Conservation (phyloP, 2,329 filamentous ascomycete species). For the Magnaporthiopsis incrustans region DNA sequence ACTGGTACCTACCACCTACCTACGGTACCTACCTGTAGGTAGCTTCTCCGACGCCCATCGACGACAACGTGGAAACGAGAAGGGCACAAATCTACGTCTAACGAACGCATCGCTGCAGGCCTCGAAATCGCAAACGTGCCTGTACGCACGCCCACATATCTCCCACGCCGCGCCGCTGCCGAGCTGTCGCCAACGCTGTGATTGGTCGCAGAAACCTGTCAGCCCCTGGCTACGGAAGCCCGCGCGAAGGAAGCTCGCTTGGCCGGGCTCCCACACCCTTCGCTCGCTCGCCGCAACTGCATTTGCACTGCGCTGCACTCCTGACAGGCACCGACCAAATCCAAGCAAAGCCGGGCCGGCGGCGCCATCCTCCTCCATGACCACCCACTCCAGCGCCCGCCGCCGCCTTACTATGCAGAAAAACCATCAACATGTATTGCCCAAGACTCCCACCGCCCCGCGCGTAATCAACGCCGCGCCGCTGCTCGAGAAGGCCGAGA, state of each 20-base stretch:
- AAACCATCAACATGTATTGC: slow-evolving; percentile 3
- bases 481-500: slow-evolving; percentile 45
- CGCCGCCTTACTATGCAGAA: slow-evolving; percentile 35
- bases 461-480: slow-evolving; percentile 47
- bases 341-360: background rate
- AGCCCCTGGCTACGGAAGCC: background rate
- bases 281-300: background rate
- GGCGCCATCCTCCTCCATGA: slow-evolving; percentile 28
- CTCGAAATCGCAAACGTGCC: background rate
- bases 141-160: background rate
- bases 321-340: background rate
- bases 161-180: background rate
- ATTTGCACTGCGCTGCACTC: background rate
- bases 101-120: background rate
- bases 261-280: background rate
- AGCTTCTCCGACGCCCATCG: background rate
- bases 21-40: no score
- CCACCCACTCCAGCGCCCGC: slow-evolving; percentile 30
- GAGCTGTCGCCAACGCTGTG: background rate
- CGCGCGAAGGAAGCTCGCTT: slow-evolving; percentile 2
- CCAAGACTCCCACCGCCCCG: slow-evolving; percentile 33
- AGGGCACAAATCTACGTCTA: background rate
- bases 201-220: background rate
- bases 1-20: no score
- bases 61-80: background rate